A percentile compares a stretch with the other conserved stretches of the same genome.
Evolutionary conservation across 306 rosid genomes (phyloP).

Genomic region (Ochetophila trinervis): DNA sequence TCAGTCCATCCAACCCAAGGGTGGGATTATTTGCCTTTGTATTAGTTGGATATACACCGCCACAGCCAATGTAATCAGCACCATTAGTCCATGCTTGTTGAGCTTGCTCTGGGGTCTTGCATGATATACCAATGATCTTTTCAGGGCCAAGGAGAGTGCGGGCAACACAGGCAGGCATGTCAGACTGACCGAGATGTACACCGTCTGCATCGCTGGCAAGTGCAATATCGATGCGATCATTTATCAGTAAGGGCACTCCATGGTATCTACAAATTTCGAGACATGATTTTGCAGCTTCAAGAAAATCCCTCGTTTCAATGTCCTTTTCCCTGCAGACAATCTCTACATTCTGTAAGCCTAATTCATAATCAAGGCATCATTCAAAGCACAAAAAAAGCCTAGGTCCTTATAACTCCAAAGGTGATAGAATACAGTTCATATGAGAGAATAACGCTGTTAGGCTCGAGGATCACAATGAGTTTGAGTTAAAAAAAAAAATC

Average conservation of each 20-base stretch:
- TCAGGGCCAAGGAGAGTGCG: constrained; percentile 74
- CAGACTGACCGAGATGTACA: constrained; percentile 91
- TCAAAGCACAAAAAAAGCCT: too few relatives aligned
- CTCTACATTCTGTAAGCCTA: neutral
- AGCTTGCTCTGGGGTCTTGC: constrained; percentile 90
- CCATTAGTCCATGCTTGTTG: constrained; percentile 77
- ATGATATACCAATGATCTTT: constrained; percentile 86
- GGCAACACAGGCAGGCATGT: constrained; percentile 61
- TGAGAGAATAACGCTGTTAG: too few relatives aligned
- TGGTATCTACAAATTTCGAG: constrained; percentile 60
- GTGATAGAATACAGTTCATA: too few relatives aligned
- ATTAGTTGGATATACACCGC: constrained; percentile 81
- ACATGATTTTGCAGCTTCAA: constrained; percentile 76
- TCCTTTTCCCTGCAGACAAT: constrained; percentile 69
- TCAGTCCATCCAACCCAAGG: constrained; percentile 74
- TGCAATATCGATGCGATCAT: constrained; percentile 80
- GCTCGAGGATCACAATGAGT: too few relatives aligned
- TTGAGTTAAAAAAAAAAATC: neutral
- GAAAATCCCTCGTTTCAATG: constrained; percentile 59
- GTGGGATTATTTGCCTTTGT: constrained; percentile 73
- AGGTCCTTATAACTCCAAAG: too few relatives aligned
- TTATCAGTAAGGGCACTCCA: constrained; percentile 76
- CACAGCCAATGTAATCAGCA: constrained; percentile 86
- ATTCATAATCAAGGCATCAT: too few relatives aligned
- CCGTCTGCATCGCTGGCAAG: constrained; percentile 95